Evolutionary conservation across 768 basidiomycete species (phyloP), one percentile per base, ranked within the genome.

Genomic region (Lactarius sanguifluus): DNA sequence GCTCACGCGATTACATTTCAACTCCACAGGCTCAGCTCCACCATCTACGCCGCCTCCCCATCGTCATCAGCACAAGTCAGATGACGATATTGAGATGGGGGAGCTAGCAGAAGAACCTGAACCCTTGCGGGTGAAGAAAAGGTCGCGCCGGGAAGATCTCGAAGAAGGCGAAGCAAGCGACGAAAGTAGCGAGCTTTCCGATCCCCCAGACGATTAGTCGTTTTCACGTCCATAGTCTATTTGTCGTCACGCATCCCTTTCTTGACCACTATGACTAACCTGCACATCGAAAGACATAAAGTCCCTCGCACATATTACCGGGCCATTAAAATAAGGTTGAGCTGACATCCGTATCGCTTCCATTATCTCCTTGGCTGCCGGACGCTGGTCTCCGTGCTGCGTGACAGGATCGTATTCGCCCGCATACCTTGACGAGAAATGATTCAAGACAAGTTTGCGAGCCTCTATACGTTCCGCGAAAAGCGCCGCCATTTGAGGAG

Each of bases 151-250:
- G 61, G 91, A 93, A 71, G 92, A 94, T 59, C 76, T 92, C 68
- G 92, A 94, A 73, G 92, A 94, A 77, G 92, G 92, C 30, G 92
- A 94, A 76, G 91, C 92, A 41, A 92, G 89, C 64, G 91, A 92
- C 72, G 81, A 82, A 47, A 91, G 90, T 71, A 92, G 90, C 72
- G 86, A 85, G 69, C 79, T 92, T 61, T 90, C 91, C 25, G 91
- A 91, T 47, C 86, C 85, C 62, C 90, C 91, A 67, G 89, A 91
- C 71, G 80, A 81, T 59, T 71, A 70, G 59, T 40, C n/a, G 38
- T 34, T 56, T 63, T 56, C 32, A 63, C 30, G 3, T 45, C 25
- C 30, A 52, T 20, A 40, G 59, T 59, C 56, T 38, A 62, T 65
- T 65, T 61, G 20, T 34, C 40, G 28, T 57, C 23, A 47, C 47